phyloP scores from a whole-genome alignment of 177 flowering plant genomes.

The Vitis hybrid region DNA sequence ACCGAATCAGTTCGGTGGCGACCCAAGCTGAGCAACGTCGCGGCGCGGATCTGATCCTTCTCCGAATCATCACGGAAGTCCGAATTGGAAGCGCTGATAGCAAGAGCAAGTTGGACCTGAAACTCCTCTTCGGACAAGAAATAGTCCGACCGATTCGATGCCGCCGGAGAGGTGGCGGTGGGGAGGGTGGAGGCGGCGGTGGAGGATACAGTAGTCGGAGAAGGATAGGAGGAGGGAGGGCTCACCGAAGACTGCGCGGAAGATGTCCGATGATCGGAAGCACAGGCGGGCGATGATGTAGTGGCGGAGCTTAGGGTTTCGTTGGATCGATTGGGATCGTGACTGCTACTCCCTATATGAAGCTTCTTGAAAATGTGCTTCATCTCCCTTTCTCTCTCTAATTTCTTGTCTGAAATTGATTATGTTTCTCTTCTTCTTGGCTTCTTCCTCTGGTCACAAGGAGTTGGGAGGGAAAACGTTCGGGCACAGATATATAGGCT shows the following conservation, averaged over 20 bases:
- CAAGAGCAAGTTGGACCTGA: slow-evolving; percentile 88
- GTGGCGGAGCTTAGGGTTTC: slow-evolving; percentile 36
- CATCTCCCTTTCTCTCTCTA: slow-evolving; percentile 32
- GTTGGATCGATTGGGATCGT: slow-evolving; percentile 67
- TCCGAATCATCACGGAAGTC: slow-evolving; percentile 55
- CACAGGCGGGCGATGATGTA: slow-evolving; percentile 20
- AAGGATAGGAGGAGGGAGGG: slow-evolving; percentile 24
- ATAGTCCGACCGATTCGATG: slow-evolving; percentile 43
- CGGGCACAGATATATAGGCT: too few species aligned
- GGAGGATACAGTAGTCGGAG: slow-evolving; percentile 44
- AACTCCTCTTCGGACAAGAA: slow-evolving; percentile 86
- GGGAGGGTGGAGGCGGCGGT: slow-evolving; percentile 20
- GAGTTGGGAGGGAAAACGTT: too few species aligned
- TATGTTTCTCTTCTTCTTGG: neutral
- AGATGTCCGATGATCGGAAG: slow-evolving; percentile 28
- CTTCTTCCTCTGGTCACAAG: neutral
- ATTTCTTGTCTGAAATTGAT: neutral
- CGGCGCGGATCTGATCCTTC: slow-evolving; percentile 80
- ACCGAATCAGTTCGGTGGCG: slow-evolving; percentile 27
- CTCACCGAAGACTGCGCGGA: slow-evolving; percentile 19
- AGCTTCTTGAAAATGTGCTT: slow-evolving; percentile 94
- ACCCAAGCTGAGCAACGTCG: slow-evolving; percentile 71
- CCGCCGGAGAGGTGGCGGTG: slow-evolving; percentile 16
- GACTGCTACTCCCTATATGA: slow-evolving; percentile 56
- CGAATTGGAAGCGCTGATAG: slow-evolving; percentile 83